Evolutionary conservation across 495 filamentous ascomycete genomes (phyloP), one percentile per base, ranked within the genome.

Genomic region (Zalerion maritima): DNA sequence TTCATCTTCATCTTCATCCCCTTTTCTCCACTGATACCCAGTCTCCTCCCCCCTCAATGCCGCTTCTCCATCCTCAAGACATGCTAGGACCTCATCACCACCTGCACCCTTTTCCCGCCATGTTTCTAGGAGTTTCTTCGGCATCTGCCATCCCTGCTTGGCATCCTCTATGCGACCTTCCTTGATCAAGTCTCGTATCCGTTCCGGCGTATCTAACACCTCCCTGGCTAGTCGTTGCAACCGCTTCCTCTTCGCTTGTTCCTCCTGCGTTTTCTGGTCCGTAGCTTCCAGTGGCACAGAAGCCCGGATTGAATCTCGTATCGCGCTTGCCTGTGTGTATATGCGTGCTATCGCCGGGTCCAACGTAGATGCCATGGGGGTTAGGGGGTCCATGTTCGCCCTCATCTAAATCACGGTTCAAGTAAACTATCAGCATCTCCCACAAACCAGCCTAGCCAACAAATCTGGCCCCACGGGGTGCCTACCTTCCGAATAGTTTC

Each of bases 401-500:
- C 77, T 54, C 81, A 86, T 86, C 54, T 55, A 38, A 5, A n/a
- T n/a, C n/a, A n/a, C n/a, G n/a, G n/a, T n/a, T n/a, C 52, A 19
- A 15, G n/a, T 40, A 7, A 12, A 24, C 4, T 10, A 11, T 43
- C 11, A 33, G 28, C 28, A 18, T 19, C 18, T 12, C 12, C 22
- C n/a, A 19, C 27, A 19, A 20, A 35, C 10, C 12, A 10, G 31
- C 9, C 13, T 21, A 39, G 35, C 27, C 37, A 11, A 7, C 14
- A 11, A 17, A n/a, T 2, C 3, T 2, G 11, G 19, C 21, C 19
- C 20, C 23, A 21, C 29, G 23, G 22, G 19, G 22, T 20, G 39
- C 63, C 0, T 58, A 61, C 71, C 48, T 75, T 78, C 14, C 81
- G 69, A 46, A 97, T 97, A 8, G 87, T 96, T 50, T 93, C 85